These are phyloP conservation scores for Tarenaya hassleriana DNA, from an alignment of 345 rosid genomes.

Conservation along the genomic window DNA sequence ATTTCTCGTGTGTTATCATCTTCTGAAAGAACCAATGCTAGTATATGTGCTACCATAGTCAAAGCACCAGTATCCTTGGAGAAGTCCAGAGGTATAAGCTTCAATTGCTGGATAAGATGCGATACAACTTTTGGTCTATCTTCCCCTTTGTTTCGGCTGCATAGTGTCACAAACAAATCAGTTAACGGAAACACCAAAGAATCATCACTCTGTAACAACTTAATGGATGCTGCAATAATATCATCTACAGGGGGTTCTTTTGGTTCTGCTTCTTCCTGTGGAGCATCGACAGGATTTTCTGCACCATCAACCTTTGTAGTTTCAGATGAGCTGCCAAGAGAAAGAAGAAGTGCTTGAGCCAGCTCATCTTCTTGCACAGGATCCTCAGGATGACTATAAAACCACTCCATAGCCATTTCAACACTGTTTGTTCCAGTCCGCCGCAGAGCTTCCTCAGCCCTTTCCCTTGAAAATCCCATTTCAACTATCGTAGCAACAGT, in stretches of 20 bases:
- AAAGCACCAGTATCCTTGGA: constrained; percentile 58
- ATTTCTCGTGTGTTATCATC: constrained; percentile 72
- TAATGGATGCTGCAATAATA: constrained; percentile 72
- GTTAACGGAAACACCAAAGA: constrained; percentile 68
- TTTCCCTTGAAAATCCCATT: constrained; percentile 96
- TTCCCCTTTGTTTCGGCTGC: constrained; percentile 86
- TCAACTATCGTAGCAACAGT: constrained; percentile 82
- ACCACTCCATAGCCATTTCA: constrained; percentile 98
- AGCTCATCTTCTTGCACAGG: constrained; percentile 95
- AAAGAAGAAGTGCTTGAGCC: constrained; percentile 89
- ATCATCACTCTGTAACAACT: constrained; percentile 69
- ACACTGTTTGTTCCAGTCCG: constrained; percentile 93
- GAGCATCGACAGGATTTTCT: constrained; percentile 59
- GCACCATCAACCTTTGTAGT: constrained; percentile 58
- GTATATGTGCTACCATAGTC: constrained; percentile 71
- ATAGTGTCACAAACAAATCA: constrained; percentile 81
- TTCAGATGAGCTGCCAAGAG: constrained; percentile 91
- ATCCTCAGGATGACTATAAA: constrained; percentile 77
- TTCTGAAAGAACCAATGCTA: constrained; percentile 77
- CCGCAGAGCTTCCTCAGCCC: constrained; percentile 92
- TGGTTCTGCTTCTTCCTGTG: constrained; percentile 42
- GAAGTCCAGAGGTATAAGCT: constrained; percentile 63
- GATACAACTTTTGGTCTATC: constrained; percentile 69
- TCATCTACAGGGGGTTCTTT: constrained; percentile 80
- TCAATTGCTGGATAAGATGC: constrained; percentile 81